Base-by-base conservation (phyloP, 441 rosid genomes). In the Corymbia calophylla region DNA sequence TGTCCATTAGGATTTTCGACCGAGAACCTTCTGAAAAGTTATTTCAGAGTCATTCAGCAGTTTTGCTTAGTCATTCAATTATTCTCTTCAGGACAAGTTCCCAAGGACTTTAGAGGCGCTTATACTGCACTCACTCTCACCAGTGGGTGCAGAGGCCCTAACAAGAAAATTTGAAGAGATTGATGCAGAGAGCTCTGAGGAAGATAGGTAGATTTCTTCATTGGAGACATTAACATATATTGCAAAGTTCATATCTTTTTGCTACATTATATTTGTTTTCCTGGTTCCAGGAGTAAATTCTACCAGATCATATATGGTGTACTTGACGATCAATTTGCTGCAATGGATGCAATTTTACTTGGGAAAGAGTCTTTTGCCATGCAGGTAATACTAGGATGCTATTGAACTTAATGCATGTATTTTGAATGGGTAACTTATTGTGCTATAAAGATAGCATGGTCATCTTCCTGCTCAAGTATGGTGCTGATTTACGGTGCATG, bases 51-150 rank as follows among this genome's bases (percentile, higher is more conserved):
- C 29, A 39, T 73, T 73, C 84, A 23, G n/a, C 18, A 44, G 66
- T 53, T 51, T 86, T 51, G 48, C 44, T 58, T 31, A 21, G 32
- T 44, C 39, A 58, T 35, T 51, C 51, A 87, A n/a, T 60, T 87
- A 51, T 58, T 60, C 53, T 87, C 17, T 94, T 92, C 95, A 98
- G 99, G 93, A 94, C 91, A 93, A 95, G 88, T 96, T 96, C 92
- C 99, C 98, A 49, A 94, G 98, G 93, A 98, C 98, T 88, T 92
- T 95, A 94, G 98, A 98, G 93, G 98, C 96, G 73, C 91, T 98
- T 88, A 90, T 96, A 90, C 91, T 96, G 88, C 98, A 97, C 95
- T 93, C 95, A 93, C 97, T 95, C 93, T 95, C 97, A 73, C 99
- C 98, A 55, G 92, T 93, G 81, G 97, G 97, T 86, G 98, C 97